Conservation (phyloP, 768 basidiomycete genomes). For the Lentinula aciculospora region DNA sequence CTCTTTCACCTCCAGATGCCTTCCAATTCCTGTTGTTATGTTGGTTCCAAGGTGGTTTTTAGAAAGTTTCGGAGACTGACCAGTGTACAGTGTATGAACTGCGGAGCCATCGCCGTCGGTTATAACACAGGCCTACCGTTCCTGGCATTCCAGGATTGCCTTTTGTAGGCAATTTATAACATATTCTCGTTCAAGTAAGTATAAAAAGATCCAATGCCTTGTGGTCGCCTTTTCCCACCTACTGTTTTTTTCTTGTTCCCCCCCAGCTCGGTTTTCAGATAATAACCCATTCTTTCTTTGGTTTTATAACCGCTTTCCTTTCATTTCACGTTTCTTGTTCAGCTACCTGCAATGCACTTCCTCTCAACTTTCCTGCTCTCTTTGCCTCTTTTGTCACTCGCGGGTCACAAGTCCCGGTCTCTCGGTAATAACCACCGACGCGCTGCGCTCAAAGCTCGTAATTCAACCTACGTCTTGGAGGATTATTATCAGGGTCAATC, state of each 20-base stretch:
- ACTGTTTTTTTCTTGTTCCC: not conserved
- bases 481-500: constrained; percentile 37
- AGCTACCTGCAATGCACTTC: not conserved
- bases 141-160: not conserved
- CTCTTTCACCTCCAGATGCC: too few relatives aligned
- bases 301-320: not conserved
- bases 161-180: not conserved
- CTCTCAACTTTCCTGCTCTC: constrained; percentile 1
- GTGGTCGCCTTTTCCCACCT: not conserved
- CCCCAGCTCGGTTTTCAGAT: not conserved
- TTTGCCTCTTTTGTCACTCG: constrained; percentile 4
- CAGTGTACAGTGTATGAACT: not conserved
- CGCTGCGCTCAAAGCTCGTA: not conserved
- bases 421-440: constrained; percentile 1
- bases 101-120: not conserved
- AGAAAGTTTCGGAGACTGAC: too few relatives aligned
- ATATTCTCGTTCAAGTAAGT: not conserved
- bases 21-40: too few relatives aligned
- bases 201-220: not conserved
- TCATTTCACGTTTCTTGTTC: constrained; percentile 1
- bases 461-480: constrained; percentile 1
- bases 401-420: not conserved
- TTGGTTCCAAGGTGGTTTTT: too few relatives aligned
- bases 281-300: not conserved
- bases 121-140: not conserved